A percentile compares a stretch with the other conserved stretches of the same genome.
Conservation (phyloP, 305 asterid species). For the Striga hermonthica region DNA sequence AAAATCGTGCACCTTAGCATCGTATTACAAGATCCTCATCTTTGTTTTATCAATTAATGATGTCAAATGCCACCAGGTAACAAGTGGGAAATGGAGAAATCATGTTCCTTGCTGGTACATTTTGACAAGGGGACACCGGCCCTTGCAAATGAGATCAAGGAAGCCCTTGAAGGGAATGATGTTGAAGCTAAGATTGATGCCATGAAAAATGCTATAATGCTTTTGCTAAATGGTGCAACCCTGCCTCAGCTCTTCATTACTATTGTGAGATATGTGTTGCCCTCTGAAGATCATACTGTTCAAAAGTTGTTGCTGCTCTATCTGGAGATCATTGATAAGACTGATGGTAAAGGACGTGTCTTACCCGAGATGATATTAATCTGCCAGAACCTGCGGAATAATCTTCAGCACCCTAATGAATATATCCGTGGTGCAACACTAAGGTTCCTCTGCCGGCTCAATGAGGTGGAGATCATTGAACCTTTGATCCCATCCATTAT, state of each 20-base stretch:
- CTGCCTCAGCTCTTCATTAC: constrained; percentile 90
- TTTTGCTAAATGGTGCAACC: constrained; percentile 88
- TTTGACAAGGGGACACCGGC: constrained; percentile 94
- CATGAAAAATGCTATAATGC: constrained; percentile 94
- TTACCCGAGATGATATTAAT: constrained; percentile 94
- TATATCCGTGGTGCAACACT: constrained; percentile 94
- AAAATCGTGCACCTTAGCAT: background rate
- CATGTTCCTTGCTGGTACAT: constrained; percentile 79
- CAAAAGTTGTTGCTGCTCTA: constrained; percentile 79
- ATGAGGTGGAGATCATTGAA: constrained; percentile 85
- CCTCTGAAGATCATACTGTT: constrained; percentile 95
- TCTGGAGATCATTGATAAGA: constrained; percentile 88
- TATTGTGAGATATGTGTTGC: constrained; percentile 82
- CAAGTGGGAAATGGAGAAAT: constrained; percentile 67
- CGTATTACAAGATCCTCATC: constrained; percentile 15
- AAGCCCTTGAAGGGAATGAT: constrained; percentile 88
- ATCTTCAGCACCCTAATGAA: constrained; percentile 89
- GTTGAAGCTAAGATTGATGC: constrained; percentile 82
- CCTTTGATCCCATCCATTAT: constrained; percentile 91
- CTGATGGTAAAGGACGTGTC: constrained; percentile 79
- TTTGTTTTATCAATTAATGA: constrained; percentile 1
- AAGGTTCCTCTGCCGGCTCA: constrained; percentile 90
- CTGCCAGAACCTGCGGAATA: constrained; percentile 87
- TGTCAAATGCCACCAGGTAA: constrained; percentile 28
- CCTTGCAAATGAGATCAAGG: constrained; percentile 92